These are phyloP conservation scores for Penicillium sp. DNA, from an alignment of 2,329 filamentous ascomycete genomes.

Conservation along the genomic window DNA sequence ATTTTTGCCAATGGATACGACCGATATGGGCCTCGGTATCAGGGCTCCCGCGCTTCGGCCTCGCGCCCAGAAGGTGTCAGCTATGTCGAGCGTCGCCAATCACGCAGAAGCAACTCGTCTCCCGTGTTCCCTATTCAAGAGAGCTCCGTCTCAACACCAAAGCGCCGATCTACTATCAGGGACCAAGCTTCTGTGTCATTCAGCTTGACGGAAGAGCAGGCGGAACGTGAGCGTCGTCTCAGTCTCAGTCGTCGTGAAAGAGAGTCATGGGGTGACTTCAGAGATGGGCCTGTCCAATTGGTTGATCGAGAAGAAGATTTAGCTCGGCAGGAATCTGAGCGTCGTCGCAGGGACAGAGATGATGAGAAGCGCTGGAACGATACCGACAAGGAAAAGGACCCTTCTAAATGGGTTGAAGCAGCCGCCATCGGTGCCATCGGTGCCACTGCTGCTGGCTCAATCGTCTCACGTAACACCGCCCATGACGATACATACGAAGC, in stretches of 20 bases:
- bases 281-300: slow-evolving; percentile 24
- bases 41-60: slow-evolving; percentile 10
- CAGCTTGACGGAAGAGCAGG: slow-evolving; percentile 54
- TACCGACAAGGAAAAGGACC: slow-evolving; percentile 26
- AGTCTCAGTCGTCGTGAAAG: slow-evolving; percentile 27
- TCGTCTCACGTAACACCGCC: slow-evolving; percentile 32
- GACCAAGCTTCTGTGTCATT: slow-evolving; percentile 52
- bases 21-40: slow-evolving; percentile 17
- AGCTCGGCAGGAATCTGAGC: slow-evolving; percentile 15
- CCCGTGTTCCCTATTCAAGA: slow-evolving; percentile 38
- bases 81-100: slow-evolving; percentile 15
- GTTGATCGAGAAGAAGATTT: slow-evolving; percentile 29
- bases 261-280: slow-evolving; percentile 19
- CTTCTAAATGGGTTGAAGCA: slow-evolving; percentile 31
- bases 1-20: slow-evolving; percentile 34
- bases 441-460: slow-evolving; percentile 45
- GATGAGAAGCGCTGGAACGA: slow-evolving; percentile 15
- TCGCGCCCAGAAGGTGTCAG: slow-evolving; percentile 9
- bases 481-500: slow-evolving; percentile 29
- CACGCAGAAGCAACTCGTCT: slow-evolving; percentile 46
- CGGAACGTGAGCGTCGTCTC: slow-evolving; percentile 44
- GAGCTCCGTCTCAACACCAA: slow-evolving; percentile 26
- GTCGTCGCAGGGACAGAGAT: slow-evolving; percentile 19
- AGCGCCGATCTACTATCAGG: slow-evolving; percentile 33
- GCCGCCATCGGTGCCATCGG: slow-evolving; percentile 51